Base-by-base conservation (phyloP, 352 stramenopile genomes). In the Phytophthora syringae region DNA sequence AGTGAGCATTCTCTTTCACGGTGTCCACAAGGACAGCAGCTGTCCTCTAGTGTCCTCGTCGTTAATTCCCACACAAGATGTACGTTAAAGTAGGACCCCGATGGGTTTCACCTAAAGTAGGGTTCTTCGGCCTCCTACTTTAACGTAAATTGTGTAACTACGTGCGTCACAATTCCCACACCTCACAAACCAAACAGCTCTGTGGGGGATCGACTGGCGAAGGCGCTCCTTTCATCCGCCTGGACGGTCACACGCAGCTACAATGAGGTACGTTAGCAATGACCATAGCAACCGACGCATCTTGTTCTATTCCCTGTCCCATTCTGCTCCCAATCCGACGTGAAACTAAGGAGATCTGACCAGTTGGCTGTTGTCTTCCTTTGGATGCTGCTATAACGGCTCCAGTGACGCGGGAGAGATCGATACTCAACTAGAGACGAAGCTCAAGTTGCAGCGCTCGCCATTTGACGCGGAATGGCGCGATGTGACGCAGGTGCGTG, bases 401-500 rank as follows among this genome's bases (percentile, higher is more conserved):
- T 61, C 44, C 39, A 74, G 59, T 69, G 72, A 71, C 39, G 28
- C 45, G 21, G 66, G 64, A 52, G 60, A 77, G 62, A 49, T 89
- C 52, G 40, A 73, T 37, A 47, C 53, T 13, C 55, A 76, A 27
- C 21, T 85, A 32, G 52, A 78, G 16, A 59, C 60, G 18, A 79
- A 79, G 45, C 34, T 82, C 48, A 56, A 60, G 48, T 22, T 82
- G 55, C 54, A 68, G 30, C 45, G 49, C 40, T 61, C 65, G 22
- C 60, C 68, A 6, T 60, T 73, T 13, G 39, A 79, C 3, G 44
- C 71, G 6, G 57, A 72, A 22, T 82, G 74, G 73, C 57, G 50
- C 52, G 79, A 88, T 74, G 70, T 86, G 47, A 84, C 79, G n/a
- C 60, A 87, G 72, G 79, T 87, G 45, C 11, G 64, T 56, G 30